phyloP scores from a whole-genome alignment of 495 filamentous ascomycete species.

The Aspergillus biplanus region DNA sequence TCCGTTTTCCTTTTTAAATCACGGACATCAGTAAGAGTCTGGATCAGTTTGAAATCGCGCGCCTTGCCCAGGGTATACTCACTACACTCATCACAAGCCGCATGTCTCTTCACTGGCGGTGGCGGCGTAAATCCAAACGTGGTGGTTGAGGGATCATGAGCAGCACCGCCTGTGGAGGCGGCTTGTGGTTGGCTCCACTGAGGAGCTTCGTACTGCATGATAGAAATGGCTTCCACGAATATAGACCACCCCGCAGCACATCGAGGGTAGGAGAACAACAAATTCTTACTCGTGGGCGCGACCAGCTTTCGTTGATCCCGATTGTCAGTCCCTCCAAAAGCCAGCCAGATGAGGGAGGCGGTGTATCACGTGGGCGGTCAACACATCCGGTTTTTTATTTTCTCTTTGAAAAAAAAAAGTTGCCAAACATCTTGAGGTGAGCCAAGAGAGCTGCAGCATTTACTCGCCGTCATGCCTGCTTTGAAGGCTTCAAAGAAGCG shows the following conservation, averaged over 20 bases:
- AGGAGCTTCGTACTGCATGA: constrained; percentile 20
- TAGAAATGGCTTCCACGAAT: constrained; percentile 2
- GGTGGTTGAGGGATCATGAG: constrained; percentile 16
- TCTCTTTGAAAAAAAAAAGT: constrained; percentile 35
- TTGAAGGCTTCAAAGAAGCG: constrained; percentile 56
- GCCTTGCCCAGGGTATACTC: constrained; percentile 19
- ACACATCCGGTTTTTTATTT: constrained; percentile 10
- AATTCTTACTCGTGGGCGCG: not conserved
- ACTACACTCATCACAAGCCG: constrained; percentile 51
- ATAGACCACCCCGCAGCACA: constrained; percentile 3
- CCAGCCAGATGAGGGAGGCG: constrained; percentile 29
- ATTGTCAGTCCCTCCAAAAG: not conserved
- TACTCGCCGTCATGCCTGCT: constrained; percentile 38
- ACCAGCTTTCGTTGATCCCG: not conserved
- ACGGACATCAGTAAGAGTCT: not conserved
- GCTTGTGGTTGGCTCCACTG: constrained; percentile 17
- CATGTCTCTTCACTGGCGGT: constrained; percentile 39
- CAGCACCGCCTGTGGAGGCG: constrained; percentile 3
- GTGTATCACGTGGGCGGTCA: constrained; percentile 53
- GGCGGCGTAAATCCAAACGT: constrained; percentile 1
- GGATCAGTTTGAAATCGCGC: not conserved
- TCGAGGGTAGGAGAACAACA: not conserved
- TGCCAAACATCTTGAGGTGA: constrained; percentile 21
- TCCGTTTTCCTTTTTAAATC: constrained; percentile 42
- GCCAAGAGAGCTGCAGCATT: constrained; percentile 5